Conservation (phyloP, 768 basidiomycete genomes). For the Trametes maxima region DNA sequence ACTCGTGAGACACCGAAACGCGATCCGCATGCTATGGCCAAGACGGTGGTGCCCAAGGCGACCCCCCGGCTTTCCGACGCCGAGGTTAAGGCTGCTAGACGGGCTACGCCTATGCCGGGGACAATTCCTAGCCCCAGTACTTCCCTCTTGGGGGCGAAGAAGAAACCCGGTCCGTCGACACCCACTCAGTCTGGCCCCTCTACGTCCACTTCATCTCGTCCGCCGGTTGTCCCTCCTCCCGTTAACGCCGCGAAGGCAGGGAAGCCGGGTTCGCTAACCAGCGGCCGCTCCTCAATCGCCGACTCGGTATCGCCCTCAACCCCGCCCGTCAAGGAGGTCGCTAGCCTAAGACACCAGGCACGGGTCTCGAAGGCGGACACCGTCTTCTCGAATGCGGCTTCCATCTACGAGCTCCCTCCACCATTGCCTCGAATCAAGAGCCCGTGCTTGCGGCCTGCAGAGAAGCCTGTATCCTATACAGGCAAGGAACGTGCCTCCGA, state of each 20-base stretch:
- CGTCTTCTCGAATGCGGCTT: background rate
- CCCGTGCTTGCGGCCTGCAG: background rate
- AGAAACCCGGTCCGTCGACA: background rate
- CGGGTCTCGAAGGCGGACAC: slow-evolving; percentile 11
- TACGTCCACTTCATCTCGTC: background rate
- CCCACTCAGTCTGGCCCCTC: background rate
- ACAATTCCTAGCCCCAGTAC: too few relatives aligned
- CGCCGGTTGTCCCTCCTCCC: background rate
- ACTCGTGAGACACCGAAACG: too few relatives aligned
- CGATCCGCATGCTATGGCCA: too few relatives aligned
- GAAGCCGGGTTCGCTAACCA: background rate
- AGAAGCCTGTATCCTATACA: background rate
- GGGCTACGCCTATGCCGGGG: too few relatives aligned
- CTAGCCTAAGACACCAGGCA: background rate
- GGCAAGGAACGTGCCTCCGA: background rate
- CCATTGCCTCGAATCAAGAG: background rate
- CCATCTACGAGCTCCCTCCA: background rate
- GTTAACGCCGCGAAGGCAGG: background rate
- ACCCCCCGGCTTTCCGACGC: too few relatives aligned
- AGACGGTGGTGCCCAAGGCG: too few relatives aligned
- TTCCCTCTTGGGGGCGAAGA: too few relatives aligned
- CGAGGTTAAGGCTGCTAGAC: too few relatives aligned
- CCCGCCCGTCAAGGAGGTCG: background rate
- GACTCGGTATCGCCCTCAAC: background rate
- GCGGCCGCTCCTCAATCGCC: background rate